Percentiles rank a stretch among this genome's conserved stretches.
Conservation (phyloP, 2,329 filamentous ascomycete genomes). For the Colletotrichum sublineola region DNA sequence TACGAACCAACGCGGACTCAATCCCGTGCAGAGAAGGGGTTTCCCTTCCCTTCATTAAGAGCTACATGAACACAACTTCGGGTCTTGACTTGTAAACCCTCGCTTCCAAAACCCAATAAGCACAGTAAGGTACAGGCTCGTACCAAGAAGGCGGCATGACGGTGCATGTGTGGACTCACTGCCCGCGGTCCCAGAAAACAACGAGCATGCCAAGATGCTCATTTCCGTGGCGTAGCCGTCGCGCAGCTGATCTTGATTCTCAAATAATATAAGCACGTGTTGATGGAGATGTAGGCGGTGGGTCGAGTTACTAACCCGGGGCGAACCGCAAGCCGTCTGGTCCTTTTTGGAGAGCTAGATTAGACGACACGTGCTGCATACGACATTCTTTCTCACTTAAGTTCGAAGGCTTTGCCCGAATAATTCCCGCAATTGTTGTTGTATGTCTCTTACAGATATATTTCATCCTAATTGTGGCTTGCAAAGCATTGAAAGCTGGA, state of each 20-base stretch:
- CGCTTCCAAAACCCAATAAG: neutral
- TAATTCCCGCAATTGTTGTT: neutral
- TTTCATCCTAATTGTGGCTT: neutral
- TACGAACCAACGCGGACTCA: no score
- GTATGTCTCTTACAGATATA: neutral
- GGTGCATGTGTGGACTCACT: neutral
- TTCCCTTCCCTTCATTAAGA: neutral
- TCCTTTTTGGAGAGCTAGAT: neutral
- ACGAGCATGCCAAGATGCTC: neutral
- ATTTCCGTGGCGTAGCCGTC: slow-evolving; percentile 1
- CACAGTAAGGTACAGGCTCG: neutral
- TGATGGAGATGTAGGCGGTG: neutral
- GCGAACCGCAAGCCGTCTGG: neutral
- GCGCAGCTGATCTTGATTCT: slow-evolving; percentile 13
- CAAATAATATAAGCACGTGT: slow-evolving; percentile 14
- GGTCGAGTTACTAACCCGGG: neutral
- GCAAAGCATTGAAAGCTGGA: neutral
- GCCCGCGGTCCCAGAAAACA: neutral
- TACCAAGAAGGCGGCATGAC: neutral
- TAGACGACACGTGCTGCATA: slow-evolving; percentile 3
- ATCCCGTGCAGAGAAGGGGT: neutral
- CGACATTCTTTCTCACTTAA: neutral
- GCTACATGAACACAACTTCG: neutral
- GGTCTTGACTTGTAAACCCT: neutral
- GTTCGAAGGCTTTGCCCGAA: neutral